Conservation (phyloP, 75 land plant species). For the Cunninghamia lanceolata region DNA sequence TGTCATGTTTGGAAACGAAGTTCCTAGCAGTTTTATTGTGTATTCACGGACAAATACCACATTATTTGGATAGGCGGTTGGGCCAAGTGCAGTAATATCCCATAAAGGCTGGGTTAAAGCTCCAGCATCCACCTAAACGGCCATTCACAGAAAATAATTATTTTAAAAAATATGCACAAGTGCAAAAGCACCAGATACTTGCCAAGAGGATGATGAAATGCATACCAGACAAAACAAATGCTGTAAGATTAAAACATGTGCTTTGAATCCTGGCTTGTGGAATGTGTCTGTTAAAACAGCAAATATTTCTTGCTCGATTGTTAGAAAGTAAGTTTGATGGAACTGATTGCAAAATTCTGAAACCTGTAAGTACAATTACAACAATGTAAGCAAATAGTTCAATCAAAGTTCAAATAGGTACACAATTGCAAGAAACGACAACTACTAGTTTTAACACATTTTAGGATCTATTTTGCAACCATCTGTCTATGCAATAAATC, state of each 20-base stretch:
- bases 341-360: constrained; percentile 97
- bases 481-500: not conserved
- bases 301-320: constrained; percentile 94
- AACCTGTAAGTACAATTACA: constrained; percentile 34
- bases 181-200: not conserved
- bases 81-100: constrained; percentile 67
- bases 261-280: constrained; percentile 97
- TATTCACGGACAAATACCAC: constrained; percentile 77
- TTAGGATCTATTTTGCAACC: not conserved
- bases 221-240: constrained; percentile 92
- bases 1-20: constrained; percentile 98
- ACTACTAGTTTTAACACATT: not conserved
- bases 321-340: constrained; percentile 78
- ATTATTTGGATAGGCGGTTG: constrained; percentile 77
- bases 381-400: not conserved
- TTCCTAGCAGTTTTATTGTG: constrained; percentile 85
- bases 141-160: not conserved
- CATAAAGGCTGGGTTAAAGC: constrained; percentile 87
- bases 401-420: not conserved
- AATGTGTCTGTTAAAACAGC: constrained; percentile 96
- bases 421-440: not conserved
- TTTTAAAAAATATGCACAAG: not conserved
- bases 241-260: constrained; percentile 89
- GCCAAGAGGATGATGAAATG: not conserved
- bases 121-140: constrained; percentile 78